Percentiles rank a stretch among this genome's conserved stretches.
These are phyloP conservation scores for Venturia carpophila DNA, from an alignment of 2,329 filamentous ascomycete genomes.

Conservation along the genomic window DNA sequence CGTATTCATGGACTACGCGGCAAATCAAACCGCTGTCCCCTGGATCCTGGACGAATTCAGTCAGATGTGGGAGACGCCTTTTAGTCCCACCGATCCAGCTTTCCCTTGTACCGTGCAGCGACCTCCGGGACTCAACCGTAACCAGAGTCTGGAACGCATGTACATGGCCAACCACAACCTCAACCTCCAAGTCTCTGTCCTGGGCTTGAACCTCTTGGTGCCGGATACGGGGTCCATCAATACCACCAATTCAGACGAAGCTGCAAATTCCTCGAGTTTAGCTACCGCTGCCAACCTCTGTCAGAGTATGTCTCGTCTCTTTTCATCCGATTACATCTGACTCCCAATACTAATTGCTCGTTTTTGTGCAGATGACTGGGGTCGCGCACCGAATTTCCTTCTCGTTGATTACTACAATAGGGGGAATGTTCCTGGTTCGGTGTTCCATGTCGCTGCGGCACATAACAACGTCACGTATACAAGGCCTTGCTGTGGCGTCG, in stretches of 20 bases:
- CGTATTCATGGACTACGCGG: constrained; percentile 39
- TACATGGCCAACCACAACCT: constrained; percentile 90
- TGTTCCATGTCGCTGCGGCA: constrained; percentile 34
- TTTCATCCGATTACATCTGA: background rate
- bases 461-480: constrained; percentile 68
- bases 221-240: constrained; percentile 32
- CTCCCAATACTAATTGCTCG: constrained; percentile 17
- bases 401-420: constrained; percentile 36
- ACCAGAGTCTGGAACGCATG: constrained; percentile 49
- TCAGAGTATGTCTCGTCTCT: constrained; percentile 24
- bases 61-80: constrained; percentile 86
- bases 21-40: constrained; percentile 68
- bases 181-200: constrained; percentile 53
- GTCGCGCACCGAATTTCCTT: constrained; percentile 34
- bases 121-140: constrained; percentile 55
- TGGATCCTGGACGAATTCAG: constrained; percentile 84
- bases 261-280: constrained; percentile 28
- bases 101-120: constrained; percentile 78
- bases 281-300: constrained; percentile 30
- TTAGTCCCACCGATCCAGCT: constrained; percentile 57
- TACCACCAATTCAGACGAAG: constrained; percentile 29
- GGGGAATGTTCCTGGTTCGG: constrained; percentile 31
- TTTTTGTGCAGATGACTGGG: constrained; percentile 26
- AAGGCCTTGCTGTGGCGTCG: constrained; percentile 47
- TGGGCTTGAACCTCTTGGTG: constrained; percentile 27